A percentile compares a stretch with the other conserved stretches of the same genome.
These are phyloP conservation scores for Fusarium sp. DNA, from an alignment of 2,329 filamentous ascomycete species.

Conservation along the genomic window DNA sequence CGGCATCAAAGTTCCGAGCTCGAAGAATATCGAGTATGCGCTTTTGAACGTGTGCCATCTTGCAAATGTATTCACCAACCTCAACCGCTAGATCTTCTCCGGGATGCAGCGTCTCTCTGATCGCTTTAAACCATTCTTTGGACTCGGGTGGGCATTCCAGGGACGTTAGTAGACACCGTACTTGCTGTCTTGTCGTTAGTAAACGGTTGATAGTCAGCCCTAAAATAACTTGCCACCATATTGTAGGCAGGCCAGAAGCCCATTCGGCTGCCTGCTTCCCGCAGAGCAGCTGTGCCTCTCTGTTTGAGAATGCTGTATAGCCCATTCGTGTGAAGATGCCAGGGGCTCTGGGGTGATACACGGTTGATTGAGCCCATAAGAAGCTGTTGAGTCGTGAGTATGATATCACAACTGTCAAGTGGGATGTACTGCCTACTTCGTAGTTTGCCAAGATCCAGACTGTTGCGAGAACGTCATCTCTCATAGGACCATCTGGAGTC, in stretches of 20 bases:
- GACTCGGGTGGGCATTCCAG: slow-evolving; percentile 53
- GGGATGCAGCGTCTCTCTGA: slow-evolving; percentile 42
- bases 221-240: slow-evolving; percentile 51
- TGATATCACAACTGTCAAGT: background rate
- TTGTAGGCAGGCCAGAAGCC: slow-evolving; percentile 56
- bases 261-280: slow-evolving; percentile 42
- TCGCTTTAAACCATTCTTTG: slow-evolving; percentile 51
- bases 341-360: slow-evolving; percentile 47
- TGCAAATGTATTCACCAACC: slow-evolving; percentile 47
- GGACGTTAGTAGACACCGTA: slow-evolving; percentile 51
- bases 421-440: slow-evolving; percentile 46
- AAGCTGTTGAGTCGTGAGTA: slow-evolving; percentile 45
- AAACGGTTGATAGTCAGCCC: background rate
- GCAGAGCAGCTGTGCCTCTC: slow-evolving; percentile 47
- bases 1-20: slow-evolving; percentile 45
- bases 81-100: slow-evolving; percentile 47
- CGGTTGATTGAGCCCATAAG: slow-evolving; percentile 53
- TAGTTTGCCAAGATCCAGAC: slow-evolving; percentile 57
- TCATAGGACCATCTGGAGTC: slow-evolving; percentile 43
- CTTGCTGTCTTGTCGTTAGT: slow-evolving; percentile 50
- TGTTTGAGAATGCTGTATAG: slow-evolving; percentile 53
- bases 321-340: slow-evolving; percentile 54
- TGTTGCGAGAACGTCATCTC: slow-evolving; percentile 54
- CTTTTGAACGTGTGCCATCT: slow-evolving; percentile 46
- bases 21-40: slow-evolving; percentile 46